phyloP scores from a whole-genome alignment of 352 stramenopile genomes.

The Phytophthora citricola region DNA sequence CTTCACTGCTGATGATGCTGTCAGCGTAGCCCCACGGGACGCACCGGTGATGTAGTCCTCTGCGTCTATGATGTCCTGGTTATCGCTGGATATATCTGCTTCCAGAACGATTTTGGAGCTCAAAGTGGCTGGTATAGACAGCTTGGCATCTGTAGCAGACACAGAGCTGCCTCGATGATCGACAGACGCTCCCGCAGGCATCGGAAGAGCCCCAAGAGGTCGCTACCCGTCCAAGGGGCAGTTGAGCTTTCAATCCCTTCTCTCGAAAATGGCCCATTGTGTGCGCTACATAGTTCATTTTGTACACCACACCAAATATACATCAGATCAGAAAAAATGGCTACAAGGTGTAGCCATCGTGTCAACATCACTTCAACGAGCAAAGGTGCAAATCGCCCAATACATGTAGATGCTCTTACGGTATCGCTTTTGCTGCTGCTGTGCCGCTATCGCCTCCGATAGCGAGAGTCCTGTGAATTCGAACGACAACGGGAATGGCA shows the following conservation, averaged over 20 bases:
- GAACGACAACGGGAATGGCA: no score
- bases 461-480: no score
- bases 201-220: slow-evolving; percentile 28
- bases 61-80: slow-evolving; percentile 26
- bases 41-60: slow-evolving; percentile 37
- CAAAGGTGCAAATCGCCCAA: no score
- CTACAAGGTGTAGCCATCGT: no score
- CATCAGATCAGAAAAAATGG: no score
- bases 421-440: no score
- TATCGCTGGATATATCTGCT: slow-evolving; percentile 16
- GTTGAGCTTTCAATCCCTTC: slow-evolving; percentile 9
- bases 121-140: background rate
- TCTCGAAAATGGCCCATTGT: slow-evolving; percentile 7
- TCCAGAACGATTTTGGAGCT: slow-evolving; percentile 5
- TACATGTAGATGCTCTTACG: no score
- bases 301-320: no score
- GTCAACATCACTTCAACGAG: no score
- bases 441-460: no score
- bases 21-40: slow-evolving; percentile 27
- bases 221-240: slow-evolving; percentile 12
- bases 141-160: slow-evolving; percentile 4
- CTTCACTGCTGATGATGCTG: slow-evolving; percentile 40
- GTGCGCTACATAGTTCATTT: slow-evolving; percentile 1
- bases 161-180: slow-evolving; percentile 7
- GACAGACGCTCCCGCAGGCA: slow-evolving; percentile 30